Evolutionary conservation across 192 early-diverging fungal genomes (phyloP).

Genomic region (Backusella luteola): DNA sequence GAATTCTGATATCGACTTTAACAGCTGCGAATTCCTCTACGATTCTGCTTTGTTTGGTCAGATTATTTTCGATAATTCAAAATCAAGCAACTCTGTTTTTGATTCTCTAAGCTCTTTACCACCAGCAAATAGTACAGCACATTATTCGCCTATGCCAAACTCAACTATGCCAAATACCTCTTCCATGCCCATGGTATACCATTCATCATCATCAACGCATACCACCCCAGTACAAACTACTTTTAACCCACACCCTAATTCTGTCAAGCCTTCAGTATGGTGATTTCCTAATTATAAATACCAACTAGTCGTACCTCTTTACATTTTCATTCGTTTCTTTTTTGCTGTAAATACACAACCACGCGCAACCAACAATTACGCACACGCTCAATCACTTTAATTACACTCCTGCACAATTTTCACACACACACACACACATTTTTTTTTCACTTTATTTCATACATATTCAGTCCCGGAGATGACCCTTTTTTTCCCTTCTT

Average conservation of each 20-base stretch:
- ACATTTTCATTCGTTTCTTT: neutral
- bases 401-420: neutral
- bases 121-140: neutral
- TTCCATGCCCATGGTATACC: neutral
- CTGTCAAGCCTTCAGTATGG: neutral
- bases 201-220: conserved; percentile 6
- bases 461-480: neutral
- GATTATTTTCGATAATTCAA: conserved; percentile 29
- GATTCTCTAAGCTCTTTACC: neutral
- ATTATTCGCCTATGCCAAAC: conserved; percentile 4
- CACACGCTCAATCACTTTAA: neutral
- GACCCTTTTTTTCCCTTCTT: neutral
- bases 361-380: neutral
- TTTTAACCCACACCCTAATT: neutral
- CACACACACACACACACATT: neutral
- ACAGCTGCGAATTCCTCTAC: conserved; percentile 28
- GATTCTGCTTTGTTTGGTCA: conserved; percentile 32
- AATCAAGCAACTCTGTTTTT: neutral
- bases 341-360: conserved; percentile 2
- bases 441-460: neutral
- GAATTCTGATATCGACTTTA: conserved; percentile 21
- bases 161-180: neutral
- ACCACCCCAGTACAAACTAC: neutral
- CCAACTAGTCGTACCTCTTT: neutral
- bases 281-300: neutral